phyloP scores from a whole-genome alignment of 2,329 filamentous ascomycete genomes.

The Chalara sp. region DNA sequence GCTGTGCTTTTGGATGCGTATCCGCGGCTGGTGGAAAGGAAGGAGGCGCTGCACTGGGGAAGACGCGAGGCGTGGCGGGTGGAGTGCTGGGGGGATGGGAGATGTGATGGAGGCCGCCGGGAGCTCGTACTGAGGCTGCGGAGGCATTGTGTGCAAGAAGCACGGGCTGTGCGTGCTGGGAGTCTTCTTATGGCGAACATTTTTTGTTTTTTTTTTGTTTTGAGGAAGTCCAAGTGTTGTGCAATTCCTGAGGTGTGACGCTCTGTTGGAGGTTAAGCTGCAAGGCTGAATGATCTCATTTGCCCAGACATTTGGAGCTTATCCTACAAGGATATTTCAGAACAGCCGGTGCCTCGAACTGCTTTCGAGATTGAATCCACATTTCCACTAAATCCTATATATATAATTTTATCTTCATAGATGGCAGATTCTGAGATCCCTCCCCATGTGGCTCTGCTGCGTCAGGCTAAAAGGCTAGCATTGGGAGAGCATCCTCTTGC shows the following conservation, averaged over 20 bases:
- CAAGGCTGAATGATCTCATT: too few species aligned
- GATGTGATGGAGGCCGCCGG: conserved; percentile 1
- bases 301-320: too few species aligned
- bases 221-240: too few species aligned
- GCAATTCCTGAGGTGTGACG: too few species aligned
- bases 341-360: too few species aligned
- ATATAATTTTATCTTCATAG: background rate
- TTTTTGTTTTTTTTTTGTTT: background rate
- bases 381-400: too few species aligned
- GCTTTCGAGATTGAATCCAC: too few species aligned
- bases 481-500: conserved; percentile 22
- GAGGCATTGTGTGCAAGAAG: conserved; percentile 9
- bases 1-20: conserved; percentile 14
- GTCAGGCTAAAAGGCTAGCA: conserved; percentile 18
- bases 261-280: too few species aligned
- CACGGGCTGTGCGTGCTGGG: conserved; percentile 7
- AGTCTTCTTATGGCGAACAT: conserved; percentile 16
- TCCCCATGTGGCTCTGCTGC: conserved; percentile 9
- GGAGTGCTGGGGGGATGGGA: background rate
- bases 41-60: background rate
- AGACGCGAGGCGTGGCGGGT: background rate
- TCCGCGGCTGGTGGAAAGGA: conserved; percentile 1
- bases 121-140: background rate
- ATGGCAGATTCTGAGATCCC: conserved; percentile 1
- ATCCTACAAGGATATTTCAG: too few species aligned